A percentile compares a stretch with the other conserved stretches of the same genome.
Conservation (phyloP, 2,329 filamentous ascomycete species). For the Fusarium gaditjirri region DNA sequence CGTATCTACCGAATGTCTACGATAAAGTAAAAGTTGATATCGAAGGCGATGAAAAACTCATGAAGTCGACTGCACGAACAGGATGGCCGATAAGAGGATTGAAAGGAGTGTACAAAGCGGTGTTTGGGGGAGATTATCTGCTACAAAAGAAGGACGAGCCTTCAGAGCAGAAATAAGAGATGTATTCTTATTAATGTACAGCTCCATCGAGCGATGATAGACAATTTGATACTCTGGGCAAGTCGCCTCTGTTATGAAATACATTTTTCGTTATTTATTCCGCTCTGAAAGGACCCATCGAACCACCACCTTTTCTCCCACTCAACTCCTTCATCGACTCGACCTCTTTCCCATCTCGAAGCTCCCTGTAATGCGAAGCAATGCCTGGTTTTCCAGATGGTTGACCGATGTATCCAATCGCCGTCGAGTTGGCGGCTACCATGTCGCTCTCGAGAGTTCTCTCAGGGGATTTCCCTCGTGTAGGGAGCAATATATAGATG, state of each 20-base stretch:
- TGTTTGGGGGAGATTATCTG: slow-evolving; percentile 59
- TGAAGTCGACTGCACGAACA: slow-evolving; percentile 48
- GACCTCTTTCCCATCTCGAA: slow-evolving; percentile 32
- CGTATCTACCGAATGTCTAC: slow-evolving; percentile 70
- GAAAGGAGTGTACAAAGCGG: slow-evolving; percentile 58
- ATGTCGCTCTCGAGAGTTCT: slow-evolving; percentile 24
- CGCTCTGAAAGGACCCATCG: slow-evolving; percentile 46
- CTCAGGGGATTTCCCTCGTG: slow-evolving; percentile 15
- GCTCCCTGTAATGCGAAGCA: slow-evolving; percentile 33
- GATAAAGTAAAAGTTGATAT: slow-evolving; percentile 71
- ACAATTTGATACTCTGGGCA: slow-evolving; percentile 34
- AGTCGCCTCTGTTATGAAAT: slow-evolving; percentile 7
- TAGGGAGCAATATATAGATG: slow-evolving; percentile 44
- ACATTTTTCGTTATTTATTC: slow-evolving; percentile 34
- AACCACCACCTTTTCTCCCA: slow-evolving; percentile 43
- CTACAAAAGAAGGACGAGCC: slow-evolving; percentile 48
- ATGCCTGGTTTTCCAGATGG: slow-evolving; percentile 9
- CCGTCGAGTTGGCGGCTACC: slow-evolving; percentile 20
- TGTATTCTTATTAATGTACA: slow-evolving; percentile 10
- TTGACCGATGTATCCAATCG: slow-evolving; percentile 21
- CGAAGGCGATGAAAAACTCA: slow-evolving; percentile 47
- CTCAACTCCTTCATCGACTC: slow-evolving; percentile 46
- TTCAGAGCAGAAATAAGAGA: slow-evolving; percentile 12
- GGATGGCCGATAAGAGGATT: slow-evolving; percentile 58
- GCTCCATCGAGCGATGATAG: slow-evolving; percentile 7